Evolutionary conservation across 2,329 filamentous ascomycete species (phyloP).

Genomic region (Pseudopithomyces chartarum): DNA sequence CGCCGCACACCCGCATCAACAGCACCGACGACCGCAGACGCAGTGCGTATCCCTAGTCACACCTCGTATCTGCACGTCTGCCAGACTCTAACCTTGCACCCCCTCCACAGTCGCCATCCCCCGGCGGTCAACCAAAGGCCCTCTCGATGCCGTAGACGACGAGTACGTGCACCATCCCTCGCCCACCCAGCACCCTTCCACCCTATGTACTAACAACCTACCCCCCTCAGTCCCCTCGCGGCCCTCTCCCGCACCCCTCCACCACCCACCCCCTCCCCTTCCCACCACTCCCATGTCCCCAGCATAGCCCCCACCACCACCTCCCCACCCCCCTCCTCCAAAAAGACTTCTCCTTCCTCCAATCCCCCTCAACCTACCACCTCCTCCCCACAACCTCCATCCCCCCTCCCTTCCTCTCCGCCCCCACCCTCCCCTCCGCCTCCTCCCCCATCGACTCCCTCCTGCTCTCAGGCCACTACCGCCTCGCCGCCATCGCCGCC

Average conservation of each 20-base stretch:
- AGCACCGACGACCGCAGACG: constrained; percentile 39
- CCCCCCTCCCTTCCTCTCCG: constrained; percentile 70
- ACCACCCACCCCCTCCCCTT: constrained; percentile 21
- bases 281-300: constrained; percentile 19
- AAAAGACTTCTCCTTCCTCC: constrained; percentile 80
- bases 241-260: constrained; percentile 26
- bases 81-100: background rate
- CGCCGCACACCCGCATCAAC: constrained; percentile 37
- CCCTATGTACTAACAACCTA: background rate
- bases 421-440: constrained; percentile 65
- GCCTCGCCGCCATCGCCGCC: constrained; percentile 73
- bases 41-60: constrained; percentile 16
- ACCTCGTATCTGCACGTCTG: background rate
- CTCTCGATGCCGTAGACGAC: constrained; percentile 67
- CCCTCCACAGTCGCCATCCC: constrained; percentile 60
- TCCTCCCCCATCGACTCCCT: constrained; percentile 69
- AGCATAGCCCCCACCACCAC: constrained; percentile 45
- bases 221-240: constrained; percentile 25
- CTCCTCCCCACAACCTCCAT: constrained; percentile 69
- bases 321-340: background rate
- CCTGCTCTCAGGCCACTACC: constrained; percentile 75
- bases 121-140: constrained; percentile 75
- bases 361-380: constrained; percentile 82
- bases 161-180: constrained; percentile 58
- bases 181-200: too few species aligned